Evolutionary conservation across 169 alveolate genomes (phyloP), one percentile per base, ranked within the genome.

Genomic region (Plasmodium chabaudi): DNA sequence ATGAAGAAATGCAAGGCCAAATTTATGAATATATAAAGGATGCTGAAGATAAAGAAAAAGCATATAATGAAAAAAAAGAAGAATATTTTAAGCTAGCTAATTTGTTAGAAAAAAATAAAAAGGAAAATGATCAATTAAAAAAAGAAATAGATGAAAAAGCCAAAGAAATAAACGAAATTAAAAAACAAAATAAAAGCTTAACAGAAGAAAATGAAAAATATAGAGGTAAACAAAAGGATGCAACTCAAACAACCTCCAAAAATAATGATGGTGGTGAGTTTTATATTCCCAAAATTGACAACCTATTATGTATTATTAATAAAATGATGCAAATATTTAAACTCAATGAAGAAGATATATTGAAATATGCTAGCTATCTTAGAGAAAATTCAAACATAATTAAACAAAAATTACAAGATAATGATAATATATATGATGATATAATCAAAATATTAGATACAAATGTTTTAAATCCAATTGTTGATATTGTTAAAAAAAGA

Each of bases 1-100:
- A 65, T 79, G 89, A 79, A 79, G 82, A 79, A 53, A 49, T 79
- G 67, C 89, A 79, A 46, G 89, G 89, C 21, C 89, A 79, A 63
- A 79, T 79, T 79, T 79, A 79, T 65, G 89, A 79, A 39, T 79
- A 79, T 9, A 79, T 65, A 17, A 79, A 79, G 65, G 89, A 79
- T 46, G 25, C 67, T 10, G 89, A 79, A 79, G 89, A 79, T 15
- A 79, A 79, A 65, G 89, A 79, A 79, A 55, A 34, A 17, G 49
- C 17, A 12, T 55, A 65, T 53, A 79, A 65, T 79, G 67, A 67
- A 79, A 79, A 79, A 23, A 79, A 79, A 59, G 89, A 79, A 79
- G 82, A 79, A 42, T 65, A 70, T 25, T 49, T 67, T 13, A 47
- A 5, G n/a, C 42, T 79, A 7, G 67, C 53, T 39, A 53, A 79